phyloP scores from a whole-genome alignment of 2,329 filamentous ascomycete genomes.

The Eutypella sp. region DNA sequence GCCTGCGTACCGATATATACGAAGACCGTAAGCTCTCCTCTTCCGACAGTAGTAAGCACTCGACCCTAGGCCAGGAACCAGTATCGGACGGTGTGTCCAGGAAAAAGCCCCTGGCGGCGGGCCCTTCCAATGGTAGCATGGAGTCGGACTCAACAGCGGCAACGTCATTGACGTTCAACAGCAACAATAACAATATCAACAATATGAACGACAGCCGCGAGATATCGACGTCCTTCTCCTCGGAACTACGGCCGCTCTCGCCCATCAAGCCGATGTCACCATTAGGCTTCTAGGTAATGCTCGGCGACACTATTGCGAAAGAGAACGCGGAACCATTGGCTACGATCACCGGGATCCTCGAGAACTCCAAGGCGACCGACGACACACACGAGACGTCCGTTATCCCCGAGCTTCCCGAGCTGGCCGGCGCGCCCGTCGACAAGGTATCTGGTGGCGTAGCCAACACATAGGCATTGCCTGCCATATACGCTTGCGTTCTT shows the following conservation, averaged over 20 bases:
- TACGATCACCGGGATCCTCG: background rate
- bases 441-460: too few relatives aligned
- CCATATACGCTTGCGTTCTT: too few relatives aligned
- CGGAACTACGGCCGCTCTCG: constrained; percentile 53
- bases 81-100: constrained; percentile 33
- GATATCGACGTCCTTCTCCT: constrained; percentile 28
- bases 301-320: background rate
- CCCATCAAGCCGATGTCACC: constrained; percentile 64
- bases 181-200: too few relatives aligned
- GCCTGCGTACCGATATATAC: constrained; percentile 15
- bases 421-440: too few relatives aligned
- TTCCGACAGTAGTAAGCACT: constrained; percentile 59
- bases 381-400: background rate
- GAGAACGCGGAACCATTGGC: background rate
- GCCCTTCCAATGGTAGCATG: constrained; percentile 38
- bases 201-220: too few relatives aligned
- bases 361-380: background rate
- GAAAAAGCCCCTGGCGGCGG: constrained; percentile 39
- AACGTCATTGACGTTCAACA: constrained; percentile 42
- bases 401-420: too few relatives aligned
- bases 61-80: constrained; percentile 23
- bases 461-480: too few relatives aligned
- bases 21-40: constrained; percentile 59
- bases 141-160: constrained; percentile 40
- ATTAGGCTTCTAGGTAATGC: constrained; percentile 44